Conservation (phyloP, 2,329 filamentous ascomycete genomes). For the Aspergillus chevalieri region DNA sequence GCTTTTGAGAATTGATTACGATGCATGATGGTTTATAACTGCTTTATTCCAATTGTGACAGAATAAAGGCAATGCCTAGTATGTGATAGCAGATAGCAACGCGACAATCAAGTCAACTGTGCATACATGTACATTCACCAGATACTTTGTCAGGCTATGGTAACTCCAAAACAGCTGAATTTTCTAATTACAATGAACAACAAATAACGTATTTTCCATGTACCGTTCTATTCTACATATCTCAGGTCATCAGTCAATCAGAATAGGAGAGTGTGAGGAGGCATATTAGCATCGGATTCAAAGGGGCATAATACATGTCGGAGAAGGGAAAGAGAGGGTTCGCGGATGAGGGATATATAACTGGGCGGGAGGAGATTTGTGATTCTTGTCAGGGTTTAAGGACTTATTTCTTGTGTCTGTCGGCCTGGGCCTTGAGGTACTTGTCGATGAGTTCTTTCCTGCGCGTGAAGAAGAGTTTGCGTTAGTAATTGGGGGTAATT, state of each 20-base stretch:
- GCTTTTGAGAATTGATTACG: constrained; percentile 28
- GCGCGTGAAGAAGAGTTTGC: constrained; percentile 1
- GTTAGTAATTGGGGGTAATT: neutral
- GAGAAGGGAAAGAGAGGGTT: neutral
- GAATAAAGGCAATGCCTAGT: no score
- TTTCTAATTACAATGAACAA: neutral
- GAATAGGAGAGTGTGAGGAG: neutral
- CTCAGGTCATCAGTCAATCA: neutral
- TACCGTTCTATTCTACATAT: neutral
- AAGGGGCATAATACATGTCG: constrained; percentile 1
- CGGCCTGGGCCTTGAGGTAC: constrained; percentile 61
- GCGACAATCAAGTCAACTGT: no score
- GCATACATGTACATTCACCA: no score
- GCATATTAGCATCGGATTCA: neutral
- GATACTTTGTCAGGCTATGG: no score
- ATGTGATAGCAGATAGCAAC: no score
- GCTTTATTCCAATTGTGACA: neutral
- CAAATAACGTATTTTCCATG: neutral
- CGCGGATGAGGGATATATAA: neutral
- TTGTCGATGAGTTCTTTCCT: constrained; percentile 62
- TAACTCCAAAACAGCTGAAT: neutral
- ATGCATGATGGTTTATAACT: neutral
- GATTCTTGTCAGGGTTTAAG: neutral
- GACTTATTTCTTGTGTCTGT: constrained; percentile 55
- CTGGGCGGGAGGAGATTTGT: neutral